Percentiles rank a stretch among this genome's conserved stretches.
These are phyloP conservation scores for Wallacemonas sp. DNA, from an alignment of 208 protist genomes.

Conservation along the genomic window DNA sequence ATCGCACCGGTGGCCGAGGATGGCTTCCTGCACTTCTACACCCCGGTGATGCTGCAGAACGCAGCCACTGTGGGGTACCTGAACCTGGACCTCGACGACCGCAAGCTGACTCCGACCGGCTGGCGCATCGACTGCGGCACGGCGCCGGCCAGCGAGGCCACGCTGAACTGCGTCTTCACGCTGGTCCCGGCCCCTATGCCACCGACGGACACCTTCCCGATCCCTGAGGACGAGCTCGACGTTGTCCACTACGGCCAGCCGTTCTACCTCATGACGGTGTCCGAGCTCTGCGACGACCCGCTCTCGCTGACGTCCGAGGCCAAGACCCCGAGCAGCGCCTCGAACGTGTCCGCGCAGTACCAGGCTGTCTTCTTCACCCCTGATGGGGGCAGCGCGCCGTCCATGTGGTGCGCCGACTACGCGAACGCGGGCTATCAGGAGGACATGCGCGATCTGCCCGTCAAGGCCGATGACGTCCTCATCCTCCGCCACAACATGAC, in stretches of 20 bases:
- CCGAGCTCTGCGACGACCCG: conserved; percentile 65
- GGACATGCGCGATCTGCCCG: conserved; percentile 84
- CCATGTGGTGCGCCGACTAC: conserved; percentile 83
- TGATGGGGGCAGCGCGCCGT: conserved; percentile 59
- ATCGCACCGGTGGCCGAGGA: conserved; percentile 55
- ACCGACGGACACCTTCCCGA: conserved; percentile 67
- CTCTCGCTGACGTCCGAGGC: conserved; percentile 80
- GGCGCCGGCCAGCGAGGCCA: conserved; percentile 48
- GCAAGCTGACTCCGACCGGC: conserved; percentile 41
- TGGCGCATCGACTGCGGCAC: conserved; percentile 77
- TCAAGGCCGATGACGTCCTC: conserved; percentile 69
- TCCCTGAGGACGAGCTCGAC: conserved; percentile 74
- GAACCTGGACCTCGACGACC: conserved; percentile 84
- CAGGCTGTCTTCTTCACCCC: conserved; percentile 86
- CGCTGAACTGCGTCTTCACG: conserved; percentile 72
- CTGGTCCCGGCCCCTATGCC: conserved; percentile 68
- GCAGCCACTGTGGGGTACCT: conserved; percentile 74
- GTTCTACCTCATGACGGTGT: conserved; percentile 83
- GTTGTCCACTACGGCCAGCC: conserved; percentile 91
- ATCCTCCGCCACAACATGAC: conserved; percentile 86
- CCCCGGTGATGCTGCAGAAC: conserved; percentile 85
- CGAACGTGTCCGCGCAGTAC: conserved; percentile 65
- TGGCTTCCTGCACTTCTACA: conserved; percentile 76
- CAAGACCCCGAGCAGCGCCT: conserved; percentile 57
- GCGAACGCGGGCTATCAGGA: conserved; percentile 74